These are phyloP conservation scores for Miscanthus lutarioriparius DNA, from an alignment of 176 grass and related monocot species.

Conservation along the genomic window DNA sequence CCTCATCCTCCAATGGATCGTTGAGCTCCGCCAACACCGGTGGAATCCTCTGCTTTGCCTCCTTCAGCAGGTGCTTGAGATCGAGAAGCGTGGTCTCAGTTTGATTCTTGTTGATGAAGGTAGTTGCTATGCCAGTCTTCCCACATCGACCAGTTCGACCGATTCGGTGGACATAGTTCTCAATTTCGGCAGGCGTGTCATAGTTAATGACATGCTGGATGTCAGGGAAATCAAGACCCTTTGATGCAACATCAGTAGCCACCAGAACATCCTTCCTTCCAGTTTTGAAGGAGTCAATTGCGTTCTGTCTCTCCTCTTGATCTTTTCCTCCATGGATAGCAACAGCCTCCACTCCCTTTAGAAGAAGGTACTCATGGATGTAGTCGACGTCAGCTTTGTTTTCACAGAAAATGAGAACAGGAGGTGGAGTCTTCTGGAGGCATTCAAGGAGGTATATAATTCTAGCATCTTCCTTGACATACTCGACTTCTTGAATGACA, in stretches of 20 bases:
- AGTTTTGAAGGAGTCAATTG: conserved; percentile 75
- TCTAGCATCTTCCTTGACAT: conserved; percentile 96
- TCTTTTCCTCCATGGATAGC: conserved; percentile 92
- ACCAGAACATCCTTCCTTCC: conserved; percentile 81
- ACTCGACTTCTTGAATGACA: conserved; percentile 98
- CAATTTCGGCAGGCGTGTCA: conserved; percentile 92
- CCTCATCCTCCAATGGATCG: conserved; percentile 79
- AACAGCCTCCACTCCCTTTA: conserved; percentile 95
- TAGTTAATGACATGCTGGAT: conserved; percentile 99
- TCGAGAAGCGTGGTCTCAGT: conserved; percentile 85
- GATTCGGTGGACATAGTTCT: conserved; percentile 94
- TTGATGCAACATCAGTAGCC: conserved; percentile 92
- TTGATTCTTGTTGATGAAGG: conserved; percentile 99
- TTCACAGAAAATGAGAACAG: conserved; percentile 89
- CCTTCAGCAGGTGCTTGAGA: conserved; percentile 84
- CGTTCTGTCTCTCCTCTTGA: conserved; percentile 91
- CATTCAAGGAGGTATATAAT: conserved; percentile 92
- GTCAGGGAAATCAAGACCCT: conserved; percentile 96
- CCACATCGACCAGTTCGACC: conserved; percentile 92
- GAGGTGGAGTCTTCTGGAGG: conserved; percentile 91
- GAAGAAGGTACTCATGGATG: conserved; percentile 94
- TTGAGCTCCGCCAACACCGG: conserved; percentile 80
- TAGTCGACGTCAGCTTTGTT: conserved; percentile 91
- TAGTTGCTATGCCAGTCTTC: conserved; percentile 91
- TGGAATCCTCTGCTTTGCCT: conserved; percentile 92